Base-by-base conservation (phyloP, 2,329 filamentous ascomycete species). In the Aspergillus felis region DNA sequence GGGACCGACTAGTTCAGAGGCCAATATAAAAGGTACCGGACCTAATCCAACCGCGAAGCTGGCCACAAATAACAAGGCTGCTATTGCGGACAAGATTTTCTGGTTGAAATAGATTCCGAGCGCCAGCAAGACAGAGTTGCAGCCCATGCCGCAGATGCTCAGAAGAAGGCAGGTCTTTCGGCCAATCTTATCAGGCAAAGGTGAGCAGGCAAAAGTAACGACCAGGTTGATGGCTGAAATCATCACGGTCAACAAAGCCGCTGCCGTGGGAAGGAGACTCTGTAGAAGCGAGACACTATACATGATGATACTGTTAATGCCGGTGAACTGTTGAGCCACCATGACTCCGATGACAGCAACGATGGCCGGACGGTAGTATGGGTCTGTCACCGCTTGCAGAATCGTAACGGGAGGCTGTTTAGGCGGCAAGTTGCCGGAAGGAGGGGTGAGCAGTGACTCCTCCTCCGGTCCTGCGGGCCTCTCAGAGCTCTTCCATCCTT, bases 301-400 rank as follows among this genome's bases (percentile, higher is more conserved):
- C 92, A 99, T 97, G 76, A 97, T 89, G 69, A 97, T 93, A 57
- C 89, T 93, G 82, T 99, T 97, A 78, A 97, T 93, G 50, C 91
- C 93, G 57, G 90, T 93, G 41, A 97, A 81, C 73, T 99, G 94
- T 72, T 97, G 94, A 0, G 90, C 88, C 57, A 92, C 82, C 92
- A 97, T 97, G 64, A 96, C 87, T 1, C 91, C 92, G 12, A 96
- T 83, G 3, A 96, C 90, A 4, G 92, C 91, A 58, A 94, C 81
- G 54, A 95, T 87, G 53, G 89, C 89, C 0, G 86, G 87, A 3
- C 87, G 84, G 66, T 90, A 89, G 8, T 84, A 77, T 0, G 87
- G 82, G 64, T 93, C 84, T 25, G 78, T 81, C 42, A 91, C 73
- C 9, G 92, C 89, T 58, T 77, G 74, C 57, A 81, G 65, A 56